phyloP scores from a whole-genome alignment of 1,284 basidiomycete species.

The Fomitopsis palustris region DNA sequence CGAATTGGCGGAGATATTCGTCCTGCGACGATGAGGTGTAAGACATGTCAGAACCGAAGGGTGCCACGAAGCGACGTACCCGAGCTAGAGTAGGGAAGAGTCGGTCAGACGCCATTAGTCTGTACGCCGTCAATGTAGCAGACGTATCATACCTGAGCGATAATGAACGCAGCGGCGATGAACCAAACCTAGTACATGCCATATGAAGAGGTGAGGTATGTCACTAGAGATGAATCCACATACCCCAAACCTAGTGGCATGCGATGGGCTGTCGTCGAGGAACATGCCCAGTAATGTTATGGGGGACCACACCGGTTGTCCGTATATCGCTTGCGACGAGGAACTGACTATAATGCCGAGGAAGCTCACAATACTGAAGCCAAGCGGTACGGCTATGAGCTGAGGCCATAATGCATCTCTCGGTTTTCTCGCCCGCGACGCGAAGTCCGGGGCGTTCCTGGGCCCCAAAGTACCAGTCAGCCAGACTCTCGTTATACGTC shows the following conservation, averaged over 20 bases:
- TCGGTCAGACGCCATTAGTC: background rate
- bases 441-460: conserved; percentile 78
- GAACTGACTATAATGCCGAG: conserved; percentile 84
- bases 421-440: conserved; percentile 67
- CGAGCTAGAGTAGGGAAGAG: conserved; percentile 1
- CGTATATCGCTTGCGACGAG: conserved; percentile 74
- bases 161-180: conserved; percentile 72
- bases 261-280: conserved; percentile 61
- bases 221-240: conserved; percentile 11
- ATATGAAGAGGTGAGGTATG: background rate
- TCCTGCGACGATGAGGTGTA: conserved; percentile 33
- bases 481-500: background rate
- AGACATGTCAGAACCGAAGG: conserved; percentile 60
- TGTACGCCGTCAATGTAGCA: background rate
- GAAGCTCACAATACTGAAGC: conserved; percentile 77
- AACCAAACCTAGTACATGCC: conserved; percentile 53
- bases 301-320: conserved; percentile 78
- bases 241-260: conserved; percentile 65
- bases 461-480: conserved; percentile 3
- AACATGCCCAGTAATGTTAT: conserved; percentile 70
- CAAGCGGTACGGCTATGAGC: conserved; percentile 68
- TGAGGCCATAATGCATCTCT: conserved; percentile 71
- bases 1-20: conserved; percentile 84
- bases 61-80: conserved; percentile 44
- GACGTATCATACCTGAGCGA: conserved; percentile 52